Base-by-base conservation (phyloP, 176 grass and related monocot species). In the Alloteropsis semialata region DNA sequence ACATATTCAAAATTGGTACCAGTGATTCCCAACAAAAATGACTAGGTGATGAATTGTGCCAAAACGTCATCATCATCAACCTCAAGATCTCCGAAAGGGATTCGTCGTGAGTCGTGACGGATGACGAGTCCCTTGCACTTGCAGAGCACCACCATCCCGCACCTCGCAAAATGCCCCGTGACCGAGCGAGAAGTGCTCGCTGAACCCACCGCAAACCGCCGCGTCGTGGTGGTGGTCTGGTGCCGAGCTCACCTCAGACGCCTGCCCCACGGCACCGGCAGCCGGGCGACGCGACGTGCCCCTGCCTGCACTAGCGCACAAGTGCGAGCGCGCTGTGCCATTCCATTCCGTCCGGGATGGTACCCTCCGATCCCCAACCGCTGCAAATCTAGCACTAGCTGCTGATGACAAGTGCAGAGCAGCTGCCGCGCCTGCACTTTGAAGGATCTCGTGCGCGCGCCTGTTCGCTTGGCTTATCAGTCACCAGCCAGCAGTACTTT, bases 241-340 rank as follows among this genome's bases (percentile, higher is more conserved):
- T 82, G 55, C 54, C 11, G 83, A 77, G 72, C 36, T 39, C 61
- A 70, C 63, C 53, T 81, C 82, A 38, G 33, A 37, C 68, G 62
- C 30, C 44, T 72, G 44, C 69, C 78, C 60, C 77, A 73, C 77
- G 66, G 76, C 55, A 54, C 36, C 18, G 44, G 45, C 65, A 74
- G 54, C 54, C 54, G n/a, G 69, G 45, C 29, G 72, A 57, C 27
- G 41, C 15, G 25, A 50, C 29, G 50, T 21, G 61, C 5, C 67
- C 3, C 24, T 45, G 39, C 39, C 59, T 75, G 71, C 67, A 33
- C 67, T 71, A 53, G 79, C 16, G 73, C 68, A 70, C 19, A 71
- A 78, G 54, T 55, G 54, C 65, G 54, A 44, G 54, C 65, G 69
- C 44, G 29, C 64, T 24, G 58, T 41, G 77, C 45, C 58, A 32